Evolutionary conservation across 139 green algal genomes (phyloP), one percentile per base, ranked within the genome.

Genomic region (Spirogloea muscicola): DNA sequence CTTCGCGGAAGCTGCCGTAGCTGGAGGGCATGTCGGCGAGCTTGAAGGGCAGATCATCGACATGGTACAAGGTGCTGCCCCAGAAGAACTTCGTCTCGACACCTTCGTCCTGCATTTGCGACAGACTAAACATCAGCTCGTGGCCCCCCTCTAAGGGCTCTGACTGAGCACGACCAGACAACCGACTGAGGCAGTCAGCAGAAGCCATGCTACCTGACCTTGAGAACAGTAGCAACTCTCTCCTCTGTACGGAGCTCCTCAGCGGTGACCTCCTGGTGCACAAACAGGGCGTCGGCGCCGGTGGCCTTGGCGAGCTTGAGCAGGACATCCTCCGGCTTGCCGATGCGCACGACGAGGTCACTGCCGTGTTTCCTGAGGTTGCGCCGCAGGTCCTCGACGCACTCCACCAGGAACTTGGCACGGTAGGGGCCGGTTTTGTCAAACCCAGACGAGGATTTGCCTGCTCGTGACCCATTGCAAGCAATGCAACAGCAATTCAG

Each of bases 31-130:
- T 77, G 49, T 76, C 40, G 1, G 51, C 7, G 46, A 92, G 79
- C 18, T 43, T 38, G 71, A 91, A 91, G 16, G 89, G 89, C 63
- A 93, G 80, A 66, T 94, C 89, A 2, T 91, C 83, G 43, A 81
- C 41, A 39, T 89, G 83, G 72, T 86, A 85, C 69, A 94, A 79
- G 7, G 88, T 91, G 69, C 71, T 84, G 36, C 81, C 80, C 89
- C 90, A 94, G 25, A 72, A 69, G 1, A 63, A 21, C 61, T 79
- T 43, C 29, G 88, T 65, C 66, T 80, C 48, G 58, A 72, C 79
- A 2, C 89, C 89, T 4, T 51, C 58, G 0, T 78, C 38, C 74
- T 74, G 40, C 58, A n/a, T n/a, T n/a, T n/a, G n/a, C n/a, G n/a
- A n/a, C n/a, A n/a, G n/a, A n/a, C n/a, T n/a, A n/a, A n/a, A n/a